Evolutionary conservation across 306 rosid species (phyloP).

Genomic region (Dalbergia cochinchinensis): DNA sequence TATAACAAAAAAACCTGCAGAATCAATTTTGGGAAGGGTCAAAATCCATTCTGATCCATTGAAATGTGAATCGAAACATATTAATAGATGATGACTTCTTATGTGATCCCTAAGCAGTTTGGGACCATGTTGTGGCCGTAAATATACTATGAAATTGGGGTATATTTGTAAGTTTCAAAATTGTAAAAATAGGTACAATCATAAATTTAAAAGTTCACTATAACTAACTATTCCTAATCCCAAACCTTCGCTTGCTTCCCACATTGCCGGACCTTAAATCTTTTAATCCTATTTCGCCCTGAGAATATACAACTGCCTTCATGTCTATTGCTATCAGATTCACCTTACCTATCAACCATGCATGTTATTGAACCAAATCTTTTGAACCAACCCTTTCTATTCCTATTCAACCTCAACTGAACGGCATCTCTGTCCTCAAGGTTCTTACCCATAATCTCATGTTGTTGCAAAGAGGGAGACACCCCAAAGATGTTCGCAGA

Average conservation of each 20-base stretch:
- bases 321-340: constrained; percentile 41
- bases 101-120: too few relatives aligned
- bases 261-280: constrained; percentile 76
- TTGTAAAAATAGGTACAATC: too few relatives aligned
- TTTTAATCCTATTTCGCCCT: constrained; percentile 58
- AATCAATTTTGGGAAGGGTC: too few relatives aligned
- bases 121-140: too few relatives aligned
- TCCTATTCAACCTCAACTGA: constrained; percentile 36
- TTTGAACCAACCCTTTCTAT: constrained; percentile 65
- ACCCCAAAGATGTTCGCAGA: constrained; percentile 40
- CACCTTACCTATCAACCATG: constrained; percentile 39
- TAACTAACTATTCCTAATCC: too few relatives aligned
- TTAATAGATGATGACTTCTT: too few relatives aligned
- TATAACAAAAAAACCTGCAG: too few relatives aligned
- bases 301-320: constrained; percentile 42
- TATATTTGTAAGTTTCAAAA: too few relatives aligned
- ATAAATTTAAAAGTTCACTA: too few relatives aligned
- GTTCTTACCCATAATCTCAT: constrained; percentile 41
- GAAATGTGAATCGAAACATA: too few relatives aligned
- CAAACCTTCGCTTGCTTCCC: constrained; percentile 66
- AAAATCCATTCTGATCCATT: too few relatives aligned
- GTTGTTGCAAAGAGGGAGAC: constrained; percentile 51
- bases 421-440: constrained; percentile 39
- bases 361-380: constrained; percentile 60
- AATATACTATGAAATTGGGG: too few relatives aligned